Evolutionary conservation across 176 grass and related monocot genomes (phyloP).

Genomic region (Sorghum bicolor): Sorghum_bicolor_NCBIv3 NC_012872.2:61462501-61463000

Average conservation of each 20-base stretch:
- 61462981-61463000: too few species aligned
- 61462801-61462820: constrained; percentile 16
- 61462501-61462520: neutral
- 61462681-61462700: neutral
- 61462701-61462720: neutral
- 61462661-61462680: neutral
- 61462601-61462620: neutral
- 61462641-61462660: constrained; percentile 21
- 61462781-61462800: neutral
- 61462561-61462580: neutral
- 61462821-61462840: neutral
- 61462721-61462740: neutral
- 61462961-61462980: neutral
- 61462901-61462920: neutral
- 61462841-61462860: neutral
- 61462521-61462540: neutral
- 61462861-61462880: too few species aligned
- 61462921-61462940: neutral
- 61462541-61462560: neutral
- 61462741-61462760: neutral
- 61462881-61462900: neutral
- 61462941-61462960: neutral
- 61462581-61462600: neutral
- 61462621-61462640: neutral
- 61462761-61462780: neutral